Evolutionary conservation across 345 rosid genomes (phyloP).

Genomic region (Cochlearia excelsa): DNA sequence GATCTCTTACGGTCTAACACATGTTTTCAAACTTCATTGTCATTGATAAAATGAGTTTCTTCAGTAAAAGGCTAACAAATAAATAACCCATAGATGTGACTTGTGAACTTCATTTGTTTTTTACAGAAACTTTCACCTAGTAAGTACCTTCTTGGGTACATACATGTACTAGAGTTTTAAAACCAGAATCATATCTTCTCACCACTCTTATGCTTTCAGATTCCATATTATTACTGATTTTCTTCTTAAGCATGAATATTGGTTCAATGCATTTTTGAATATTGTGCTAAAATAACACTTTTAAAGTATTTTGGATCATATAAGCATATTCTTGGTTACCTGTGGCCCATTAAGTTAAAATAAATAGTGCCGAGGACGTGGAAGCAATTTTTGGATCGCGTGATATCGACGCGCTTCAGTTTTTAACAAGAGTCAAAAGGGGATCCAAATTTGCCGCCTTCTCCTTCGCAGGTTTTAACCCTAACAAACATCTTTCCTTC

Average conservation of each 20-base stretch:
- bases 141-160: too few relatives aligned
- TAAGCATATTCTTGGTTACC: neutral
- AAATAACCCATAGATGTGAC: neutral
- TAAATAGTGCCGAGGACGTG: conserved; percentile 22
- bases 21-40: neutral
- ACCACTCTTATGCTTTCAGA: too few relatives aligned
- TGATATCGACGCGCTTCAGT: conserved; percentile 20
- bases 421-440: neutral
- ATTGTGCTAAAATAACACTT: too few relatives aligned
- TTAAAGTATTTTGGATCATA: too few relatives aligned
- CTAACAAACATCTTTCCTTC: neutral
- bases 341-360: neutral
- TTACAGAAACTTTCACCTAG: too few relatives aligned
- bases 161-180: too few relatives aligned
- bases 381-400: neutral
- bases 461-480: conserved; percentile 2
- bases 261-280: too few relatives aligned
- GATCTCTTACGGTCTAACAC: conserved; percentile 74
- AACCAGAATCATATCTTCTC: too few relatives aligned
- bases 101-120: too few relatives aligned
- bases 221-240: too few relatives aligned
- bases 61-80: neutral
- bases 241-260: too few relatives aligned
- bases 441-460: conserved; percentile 22
- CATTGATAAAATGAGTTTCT: neutral